Percentiles rank a stretch among this genome's conserved stretches.
Evolutionary conservation across 306 rosid species (phyloP).

Genomic region (Prinsepia uniflora): DNA sequence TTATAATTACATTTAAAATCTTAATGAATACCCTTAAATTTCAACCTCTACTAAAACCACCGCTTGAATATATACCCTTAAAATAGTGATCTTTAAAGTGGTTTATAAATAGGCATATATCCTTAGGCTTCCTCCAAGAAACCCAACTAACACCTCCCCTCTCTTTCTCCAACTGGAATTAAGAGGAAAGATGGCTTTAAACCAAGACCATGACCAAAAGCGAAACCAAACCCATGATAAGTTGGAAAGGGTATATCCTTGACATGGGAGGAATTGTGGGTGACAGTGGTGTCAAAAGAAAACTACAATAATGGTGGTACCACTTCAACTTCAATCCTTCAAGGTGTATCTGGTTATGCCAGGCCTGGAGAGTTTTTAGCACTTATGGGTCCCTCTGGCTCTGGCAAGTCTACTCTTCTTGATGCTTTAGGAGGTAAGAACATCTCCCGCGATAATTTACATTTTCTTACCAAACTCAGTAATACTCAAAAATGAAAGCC

Average conservation of each 20-base stretch:
- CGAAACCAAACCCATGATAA: neutral
- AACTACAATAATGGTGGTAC: slow-evolving; percentile 5
- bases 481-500: neutral
- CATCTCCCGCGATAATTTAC: neutral
- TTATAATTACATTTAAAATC: no score
- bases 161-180: no score
- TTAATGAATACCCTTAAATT: no score
- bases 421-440: slow-evolving; percentile 57
- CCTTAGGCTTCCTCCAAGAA: no score
- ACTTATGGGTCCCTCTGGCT: slow-evolving; percentile 81
- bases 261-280: slow-evolving; percentile 57
- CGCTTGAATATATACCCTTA: no score
- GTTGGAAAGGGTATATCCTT: slow-evolving; percentile 29
- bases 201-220: neutral
- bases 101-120: no score
- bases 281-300: slow-evolving; percentile 24
- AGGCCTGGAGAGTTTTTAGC: slow-evolving; percentile 59
- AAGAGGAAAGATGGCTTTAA: no score
- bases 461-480: neutral
- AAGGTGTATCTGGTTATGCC: slow-evolving; percentile 49
- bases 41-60: no score
- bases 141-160: no score
- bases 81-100: no score
- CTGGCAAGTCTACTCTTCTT: slow-evolving; percentile 78
- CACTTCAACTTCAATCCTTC: slow-evolving; percentile 41